Evolutionary conservation across 108 stramenopile species (phyloP).

Genomic region (Skeletonema potamos): DNA sequence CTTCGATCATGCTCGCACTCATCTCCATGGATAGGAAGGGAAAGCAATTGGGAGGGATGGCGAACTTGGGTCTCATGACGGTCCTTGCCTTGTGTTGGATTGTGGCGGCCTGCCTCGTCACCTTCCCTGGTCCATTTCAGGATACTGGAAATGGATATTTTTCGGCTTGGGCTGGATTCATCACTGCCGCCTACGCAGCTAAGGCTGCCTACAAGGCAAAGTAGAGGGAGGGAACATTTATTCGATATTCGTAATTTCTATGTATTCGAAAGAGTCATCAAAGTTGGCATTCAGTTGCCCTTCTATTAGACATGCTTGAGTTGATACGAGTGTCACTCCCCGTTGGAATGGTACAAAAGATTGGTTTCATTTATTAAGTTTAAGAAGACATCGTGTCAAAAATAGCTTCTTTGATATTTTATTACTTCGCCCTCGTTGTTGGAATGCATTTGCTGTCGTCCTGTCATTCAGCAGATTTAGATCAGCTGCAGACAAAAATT

Average conservation of each 20-base stretch:
- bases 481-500: no score
- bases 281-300: background rate
- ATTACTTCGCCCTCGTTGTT: background rate
- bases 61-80: constrained; percentile 6
- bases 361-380: background rate
- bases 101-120: constrained; percentile 44
- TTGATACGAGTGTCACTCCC: background rate
- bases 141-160: constrained; percentile 60
- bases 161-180: constrained; percentile 29
- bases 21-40: constrained; percentile 9
- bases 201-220: background rate
- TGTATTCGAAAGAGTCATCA: background rate
- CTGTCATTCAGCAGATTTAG: no score
- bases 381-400: background rate
- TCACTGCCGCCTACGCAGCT: background rate
- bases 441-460: no score
- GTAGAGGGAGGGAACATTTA: background rate
- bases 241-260: background rate
- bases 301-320: background rate
- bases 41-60: background rate
- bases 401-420: no score
- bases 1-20: background rate
- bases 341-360: background rate
- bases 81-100: constrained; percentile 48
- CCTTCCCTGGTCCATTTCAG: constrained; percentile 54